A percentile compares a stretch with the other conserved stretches of the same genome.
phyloP scores from a whole-genome alignment of 768 basidiomycete species.

The Calocybe indica region DNA sequence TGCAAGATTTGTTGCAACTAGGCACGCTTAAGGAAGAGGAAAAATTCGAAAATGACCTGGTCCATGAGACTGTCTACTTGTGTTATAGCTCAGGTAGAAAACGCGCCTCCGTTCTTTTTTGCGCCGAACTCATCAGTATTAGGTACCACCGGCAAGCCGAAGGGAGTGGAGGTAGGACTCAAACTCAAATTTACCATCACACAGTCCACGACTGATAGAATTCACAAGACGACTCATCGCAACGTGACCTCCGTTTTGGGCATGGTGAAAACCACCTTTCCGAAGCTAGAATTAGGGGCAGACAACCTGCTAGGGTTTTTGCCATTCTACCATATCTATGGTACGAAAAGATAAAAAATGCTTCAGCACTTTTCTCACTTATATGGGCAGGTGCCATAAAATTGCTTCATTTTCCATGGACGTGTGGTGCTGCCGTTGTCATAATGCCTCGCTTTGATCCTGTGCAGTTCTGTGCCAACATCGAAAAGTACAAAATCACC shows the following conservation, averaged over 20 bases:
- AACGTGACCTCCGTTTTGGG: constrained; percentile 60
- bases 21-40: constrained; percentile 49
- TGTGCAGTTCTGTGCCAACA: constrained; percentile 52
- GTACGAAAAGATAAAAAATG: constrained; percentile 11
- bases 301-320: constrained; percentile 61
- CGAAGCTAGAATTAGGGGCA: constrained; percentile 24
- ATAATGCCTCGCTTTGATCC: constrained; percentile 73
- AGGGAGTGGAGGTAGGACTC: constrained; percentile 47
- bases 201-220: background rate
- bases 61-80: constrained; percentile 56
- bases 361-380: background rate
- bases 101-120: no score
- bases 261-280: constrained; percentile 42
- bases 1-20: constrained; percentile 45
- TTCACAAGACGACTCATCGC: constrained; percentile 51
- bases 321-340: constrained; percentile 49
- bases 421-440: constrained; percentile 42
- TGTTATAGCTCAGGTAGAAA: constrained; percentile 47
- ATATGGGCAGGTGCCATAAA: constrained; percentile 45
- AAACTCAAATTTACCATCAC: background rate
- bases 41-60: constrained; percentile 42
- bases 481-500: constrained; percentile 63
- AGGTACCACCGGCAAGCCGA: constrained; percentile 78
- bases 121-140: constrained; percentile 9
- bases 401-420: constrained; percentile 54